A percentile compares a stretch with the other conserved stretches of the same genome.
Evolutionary conservation across 2,329 filamentous ascomycete genomes (phyloP).

Genomic region (Aspergillus candidus): DNA sequence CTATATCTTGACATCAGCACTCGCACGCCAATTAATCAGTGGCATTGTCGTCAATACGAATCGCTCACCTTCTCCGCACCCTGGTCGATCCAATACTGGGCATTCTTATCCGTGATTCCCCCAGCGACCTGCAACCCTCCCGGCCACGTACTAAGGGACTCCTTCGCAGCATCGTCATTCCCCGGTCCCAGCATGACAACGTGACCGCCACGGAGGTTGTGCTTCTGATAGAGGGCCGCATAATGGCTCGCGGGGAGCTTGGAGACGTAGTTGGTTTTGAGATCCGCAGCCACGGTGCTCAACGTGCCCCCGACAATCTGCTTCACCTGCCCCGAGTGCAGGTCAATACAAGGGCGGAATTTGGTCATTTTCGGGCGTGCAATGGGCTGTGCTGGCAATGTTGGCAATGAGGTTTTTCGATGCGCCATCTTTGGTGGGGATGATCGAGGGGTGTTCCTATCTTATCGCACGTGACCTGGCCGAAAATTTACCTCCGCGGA

Average conservation of each 20-base stretch:
- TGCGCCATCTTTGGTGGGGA: conserved; percentile 13
- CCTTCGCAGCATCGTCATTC: conserved; percentile 71
- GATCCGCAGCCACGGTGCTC: conserved; percentile 56
- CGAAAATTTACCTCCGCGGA: conserved; percentile 15
- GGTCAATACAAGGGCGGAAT: conserved; percentile 93
- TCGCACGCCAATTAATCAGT: too few relatives aligned
- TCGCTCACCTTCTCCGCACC: conserved; percentile 78
- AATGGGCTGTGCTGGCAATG: conserved; percentile 4
- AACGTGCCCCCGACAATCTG: conserved; percentile 97
- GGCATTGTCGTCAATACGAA: too few relatives aligned
- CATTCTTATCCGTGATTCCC: conserved; percentile 84
- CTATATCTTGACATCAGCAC: conserved; percentile 44
- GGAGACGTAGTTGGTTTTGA: conserved; percentile 92
- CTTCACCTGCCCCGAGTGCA: conserved; percentile 96
- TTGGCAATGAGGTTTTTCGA: conserved; percentile 8
- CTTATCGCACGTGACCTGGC: conserved; percentile 36
- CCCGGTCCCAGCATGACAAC: conserved; percentile 94
- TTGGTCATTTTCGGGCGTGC: conserved; percentile 63
- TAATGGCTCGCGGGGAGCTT: conserved; percentile 75
- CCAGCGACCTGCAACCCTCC: conserved; percentile 81
- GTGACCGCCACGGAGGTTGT: conserved; percentile 71
- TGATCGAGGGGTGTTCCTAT: conserved; percentile 18
- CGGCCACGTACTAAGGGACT: conserved; percentile 74
- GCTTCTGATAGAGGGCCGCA: conserved; percentile 71
- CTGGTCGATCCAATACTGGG: conserved; percentile 73